Evolutionary conservation across 306 rosid species (phyloP).

Genomic region (Trifolium repens): DNA sequence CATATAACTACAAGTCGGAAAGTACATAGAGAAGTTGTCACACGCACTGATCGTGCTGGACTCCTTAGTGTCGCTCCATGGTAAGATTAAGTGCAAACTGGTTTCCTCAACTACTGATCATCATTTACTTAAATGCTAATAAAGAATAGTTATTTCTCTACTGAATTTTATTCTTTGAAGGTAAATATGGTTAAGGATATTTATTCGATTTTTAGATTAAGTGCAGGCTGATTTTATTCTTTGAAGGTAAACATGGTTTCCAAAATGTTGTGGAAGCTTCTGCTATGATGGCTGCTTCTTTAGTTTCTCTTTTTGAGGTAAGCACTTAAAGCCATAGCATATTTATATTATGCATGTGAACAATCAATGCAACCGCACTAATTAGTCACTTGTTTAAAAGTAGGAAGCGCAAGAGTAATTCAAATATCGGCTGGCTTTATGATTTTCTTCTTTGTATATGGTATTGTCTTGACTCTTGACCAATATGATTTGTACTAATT

Average conservation of each 20-base stretch:
- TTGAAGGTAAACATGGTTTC: too few relatives aligned
- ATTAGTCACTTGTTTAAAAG: constrained; percentile 36
- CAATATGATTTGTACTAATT: not conserved
- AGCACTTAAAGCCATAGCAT: not conserved
- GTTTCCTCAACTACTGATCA: not conserved
- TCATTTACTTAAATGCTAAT: constrained; percentile 12
- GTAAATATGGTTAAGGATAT: constrained; percentile 6
- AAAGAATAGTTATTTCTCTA: not conserved
- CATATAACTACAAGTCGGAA: constrained; percentile 58
- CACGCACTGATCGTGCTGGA: constrained; percentile 72
- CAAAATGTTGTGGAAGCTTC: constrained; percentile 51
- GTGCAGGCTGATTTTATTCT: too few relatives aligned
- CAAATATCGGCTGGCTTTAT: constrained; percentile 85
- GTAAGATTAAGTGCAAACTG: constrained; percentile 42
- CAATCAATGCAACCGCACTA: too few relatives aligned
- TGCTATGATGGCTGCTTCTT: constrained; percentile 86
- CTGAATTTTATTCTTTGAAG: not conserved
- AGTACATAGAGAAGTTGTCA: constrained; percentile 75
- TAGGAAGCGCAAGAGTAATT: constrained; percentile 86
- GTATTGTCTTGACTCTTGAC: constrained; percentile 42
- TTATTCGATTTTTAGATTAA: not conserved
- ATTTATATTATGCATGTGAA: not conserved
- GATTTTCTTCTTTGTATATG: constrained; percentile 83
- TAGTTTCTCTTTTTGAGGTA: constrained; percentile 85
- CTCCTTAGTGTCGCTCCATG: constrained; percentile 64